Base-by-base conservation (phyloP, 1,284 basidiomycete genomes). In the Ceratorhiza oryzae-sativae region DNA sequence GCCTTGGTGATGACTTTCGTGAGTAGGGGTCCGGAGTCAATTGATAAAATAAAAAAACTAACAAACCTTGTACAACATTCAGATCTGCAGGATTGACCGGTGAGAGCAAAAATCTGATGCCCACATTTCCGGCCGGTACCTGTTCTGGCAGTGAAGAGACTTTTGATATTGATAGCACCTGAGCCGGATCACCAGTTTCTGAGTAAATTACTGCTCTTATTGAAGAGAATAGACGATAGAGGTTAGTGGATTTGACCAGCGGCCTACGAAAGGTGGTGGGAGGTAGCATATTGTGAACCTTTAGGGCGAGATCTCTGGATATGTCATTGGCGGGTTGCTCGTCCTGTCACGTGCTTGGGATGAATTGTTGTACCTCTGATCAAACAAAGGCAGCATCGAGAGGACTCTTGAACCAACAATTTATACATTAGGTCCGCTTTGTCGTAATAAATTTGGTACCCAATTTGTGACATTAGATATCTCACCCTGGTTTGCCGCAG, bases 61-160 rank as follows among this genome's bases (percentile, higher is more conserved):
- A n/a, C n/a, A n/a, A n/a, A 68, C 53, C 58, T 58, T 61, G 62
- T 3, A 71, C 32, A 10, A 74, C 72, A 61, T 75, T 74, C 36
- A 79, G 79, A 75, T 94, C 92, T 9, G 91, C 87, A 1, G 92
- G 92, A 77, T 94, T 94, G 71, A 94, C 86, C 3, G 92, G 90
- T 1, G 90, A 85, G n/a, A 92, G 84, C n/a, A 89, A 80, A 77
- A 90, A 88, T 74, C 84, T 84, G 76, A 94, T 78, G 76, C 91
- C 90, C 45, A 90, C 79, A 4, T 88, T 85, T 59, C 83, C 81
- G 9, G 86, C 81, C 13, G 82, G 77, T 1, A 90, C 88, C 10
- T 77, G 75, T 0, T 84, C 77, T 13, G 86, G 82, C 1, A 90
- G 82, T 1, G 82, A 73, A 0, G 86, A 85, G 76, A 86, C 88